These are phyloP conservation scores for Triticum monococcum DNA, from an alignment of 176 grass and related monocot species.

Conservation along the genomic window DNA sequence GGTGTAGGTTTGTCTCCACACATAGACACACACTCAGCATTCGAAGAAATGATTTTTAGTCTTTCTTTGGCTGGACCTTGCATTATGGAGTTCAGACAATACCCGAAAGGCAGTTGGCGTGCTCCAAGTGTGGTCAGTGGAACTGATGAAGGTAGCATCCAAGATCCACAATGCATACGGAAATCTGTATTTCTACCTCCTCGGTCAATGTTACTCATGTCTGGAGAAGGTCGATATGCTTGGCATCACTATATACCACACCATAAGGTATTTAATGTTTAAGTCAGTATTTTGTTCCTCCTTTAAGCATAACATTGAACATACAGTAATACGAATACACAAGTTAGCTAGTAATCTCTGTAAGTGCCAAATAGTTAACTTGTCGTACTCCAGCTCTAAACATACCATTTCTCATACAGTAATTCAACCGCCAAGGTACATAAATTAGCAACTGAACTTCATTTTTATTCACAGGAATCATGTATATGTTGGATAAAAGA, in stretches of 20 bases:
- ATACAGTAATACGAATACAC: background rate
- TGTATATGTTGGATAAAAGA: background rate
- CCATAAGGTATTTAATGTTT: constrained; percentile 68
- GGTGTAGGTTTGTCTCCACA: constrained; percentile 96
- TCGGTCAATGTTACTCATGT: constrained; percentile 85
- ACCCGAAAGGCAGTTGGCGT: constrained; percentile 61
- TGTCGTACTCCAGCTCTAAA: background rate
- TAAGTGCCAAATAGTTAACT: background rate
- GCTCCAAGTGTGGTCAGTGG: constrained; percentile 44
- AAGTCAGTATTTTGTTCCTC: background rate
- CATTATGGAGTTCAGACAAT: constrained; percentile 97
- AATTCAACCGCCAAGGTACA: background rate
- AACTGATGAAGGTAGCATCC: constrained; percentile 40
- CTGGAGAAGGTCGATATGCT: constrained; percentile 90
- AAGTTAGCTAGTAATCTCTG: background rate
- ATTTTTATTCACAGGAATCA: background rate
- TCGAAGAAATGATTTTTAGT: constrained; percentile 94
- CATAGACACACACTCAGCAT: constrained; percentile 96
- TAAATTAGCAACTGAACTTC: too few species aligned
- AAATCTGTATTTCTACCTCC: constrained; percentile 84
- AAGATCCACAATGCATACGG: constrained; percentile 44
- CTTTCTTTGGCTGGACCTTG: constrained; percentile 88
- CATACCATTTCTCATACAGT: background rate
- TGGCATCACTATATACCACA: constrained; percentile 99
- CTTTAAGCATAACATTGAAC: background rate